These are phyloP conservation scores for Cladosporium sp. DNA, from an alignment of 2,329 filamentous ascomycete genomes.

Conservation along the genomic window DNA sequence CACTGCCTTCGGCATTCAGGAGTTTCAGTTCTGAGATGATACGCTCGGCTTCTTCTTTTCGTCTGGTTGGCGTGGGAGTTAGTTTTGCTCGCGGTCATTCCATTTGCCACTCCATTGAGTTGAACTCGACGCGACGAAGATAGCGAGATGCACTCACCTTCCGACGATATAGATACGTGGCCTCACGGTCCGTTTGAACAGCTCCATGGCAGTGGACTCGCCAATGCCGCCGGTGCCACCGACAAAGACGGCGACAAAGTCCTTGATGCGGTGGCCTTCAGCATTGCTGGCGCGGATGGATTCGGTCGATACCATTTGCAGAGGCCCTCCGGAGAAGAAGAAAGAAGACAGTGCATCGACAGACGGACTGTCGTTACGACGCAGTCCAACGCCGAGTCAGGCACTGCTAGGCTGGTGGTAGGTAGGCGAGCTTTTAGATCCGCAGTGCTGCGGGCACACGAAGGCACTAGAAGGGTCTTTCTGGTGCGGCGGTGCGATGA, in stretches of 20 bases:
- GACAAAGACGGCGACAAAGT: slow-evolving; percentile 41
- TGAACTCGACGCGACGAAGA: neutral
- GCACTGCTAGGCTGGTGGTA: neutral
- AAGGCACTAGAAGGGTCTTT: neutral
- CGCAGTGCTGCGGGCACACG: neutral
- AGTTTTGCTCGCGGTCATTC: neutral
- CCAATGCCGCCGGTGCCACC: slow-evolving; percentile 49
- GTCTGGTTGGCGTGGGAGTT: slow-evolving; percentile 30
- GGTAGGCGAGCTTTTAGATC: neutral
- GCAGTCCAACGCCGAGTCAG: slow-evolving; percentile 17
- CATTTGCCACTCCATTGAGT: neutral
- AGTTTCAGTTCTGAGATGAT: slow-evolving; percentile 41
- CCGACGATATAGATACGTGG: slow-evolving; percentile 48
- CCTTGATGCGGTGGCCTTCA: slow-evolving; percentile 29
- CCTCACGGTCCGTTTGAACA: slow-evolving; percentile 41
- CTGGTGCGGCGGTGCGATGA: neutral
- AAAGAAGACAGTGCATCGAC: slow-evolving; percentile 12
- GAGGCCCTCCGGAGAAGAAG: neutral
- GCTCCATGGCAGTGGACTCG: slow-evolving; percentile 44
- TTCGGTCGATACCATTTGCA: slow-evolving; percentile 26
- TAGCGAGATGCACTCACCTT: slow-evolving; percentile 29
- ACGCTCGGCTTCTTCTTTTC: slow-evolving; percentile 38
- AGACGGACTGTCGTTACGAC: slow-evolving; percentile 13
- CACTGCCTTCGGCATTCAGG: slow-evolving; percentile 40
- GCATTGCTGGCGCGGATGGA: slow-evolving; percentile 35